Evolutionary conservation across 2,329 filamentous ascomycete species (phyloP).

Genomic region (Penicillium vulpinum): DNA sequence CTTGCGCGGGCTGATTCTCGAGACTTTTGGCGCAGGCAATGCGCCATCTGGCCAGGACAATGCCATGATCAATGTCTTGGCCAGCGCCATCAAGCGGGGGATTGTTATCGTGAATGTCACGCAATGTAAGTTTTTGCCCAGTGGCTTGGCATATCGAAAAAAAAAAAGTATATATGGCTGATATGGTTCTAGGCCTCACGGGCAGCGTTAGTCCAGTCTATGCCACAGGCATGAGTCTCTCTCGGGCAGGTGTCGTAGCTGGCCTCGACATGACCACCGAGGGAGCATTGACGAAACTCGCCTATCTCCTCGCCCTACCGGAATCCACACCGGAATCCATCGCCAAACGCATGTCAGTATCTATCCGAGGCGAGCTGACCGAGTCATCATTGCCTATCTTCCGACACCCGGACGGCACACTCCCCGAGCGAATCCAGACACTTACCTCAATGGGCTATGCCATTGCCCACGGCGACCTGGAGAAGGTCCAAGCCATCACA

Average conservation of each 20-base stretch:
- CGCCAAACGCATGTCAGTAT: conserved; percentile 68
- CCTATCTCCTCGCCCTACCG: conserved; percentile 74
- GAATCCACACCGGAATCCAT: conserved; percentile 66
- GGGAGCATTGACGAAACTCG: conserved; percentile 86
- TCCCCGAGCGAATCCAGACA: conserved; percentile 61
- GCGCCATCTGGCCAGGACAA: conserved; percentile 80
- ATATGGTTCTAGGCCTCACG: conserved; percentile 47
- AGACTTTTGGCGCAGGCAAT: conserved; percentile 93
- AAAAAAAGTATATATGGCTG: conserved; percentile 41
- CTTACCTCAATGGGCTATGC: conserved; percentile 79
- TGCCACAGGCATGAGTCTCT: conserved; percentile 73
- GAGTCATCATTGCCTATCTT: conserved; percentile 72
- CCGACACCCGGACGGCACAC: conserved; percentile 66
- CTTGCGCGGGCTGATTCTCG: conserved; percentile 77
- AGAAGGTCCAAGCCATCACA: conserved; percentile 66
- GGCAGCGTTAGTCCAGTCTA: conserved; percentile 78
- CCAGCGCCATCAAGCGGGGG: conserved; percentile 73
- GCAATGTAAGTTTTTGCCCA: conserved; percentile 67
- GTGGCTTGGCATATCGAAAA: conserved; percentile 32
- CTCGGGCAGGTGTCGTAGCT: conserved; percentile 81
- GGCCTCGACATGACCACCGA: conserved; percentile 88
- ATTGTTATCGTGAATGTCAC: conserved; percentile 89
- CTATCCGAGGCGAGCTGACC: conserved; percentile 82
- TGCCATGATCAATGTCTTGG: conserved; percentile 74
- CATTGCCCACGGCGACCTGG: conserved; percentile 69